Evolutionary conservation across 78 protist species (phyloP), one percentile per base, ranked within the genome.

Genomic region (Protostelium mycophagum): DNA sequence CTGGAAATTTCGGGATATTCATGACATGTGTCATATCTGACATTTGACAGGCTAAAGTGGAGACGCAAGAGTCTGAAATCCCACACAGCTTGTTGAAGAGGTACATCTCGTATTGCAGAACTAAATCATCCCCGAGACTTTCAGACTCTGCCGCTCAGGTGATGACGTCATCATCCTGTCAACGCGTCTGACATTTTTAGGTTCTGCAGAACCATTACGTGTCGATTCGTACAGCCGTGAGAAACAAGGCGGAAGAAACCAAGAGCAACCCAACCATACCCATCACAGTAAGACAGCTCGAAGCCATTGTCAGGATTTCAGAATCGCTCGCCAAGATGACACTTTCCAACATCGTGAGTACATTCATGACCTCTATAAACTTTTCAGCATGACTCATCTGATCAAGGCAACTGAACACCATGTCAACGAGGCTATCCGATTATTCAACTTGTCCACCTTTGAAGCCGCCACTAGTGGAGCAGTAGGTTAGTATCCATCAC

Each of bases 241-340:
- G 88, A 38, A 37, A 90, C 1, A 37, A 38, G 63, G 85, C 85
- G 37, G 16, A 1, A 84, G 36, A 35, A 28, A 39, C 63, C 31
- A 89, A 85, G 5, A 63, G 28, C n/a, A 83, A 34, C 0, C 29
- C 91, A 36, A 36, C 88, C 63, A 96, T 97, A 83, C 97, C 97
- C 37, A 95, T 97, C 90, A 97, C 98, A 0, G 84, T 91, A 36
- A 88, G 98, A 36, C 99, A 97, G 83, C 88, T 98, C 0, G 98
- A 98, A 38, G 97, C 98, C 38, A 88, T 98, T 84, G 92, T 96
- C 28, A 93, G 99, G 73, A 94, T 98, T 31, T 91, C 97, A 0
- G 97, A 97, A 84, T 87, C 96, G 28, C 63, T 95, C 5, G 98
- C 98, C 36, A 95, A 94, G 89, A 97, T 95, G 95, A 25, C 63